Evolutionary conservation across 2,329 filamentous ascomycete genomes (phyloP).

Genomic region (Magnaporthiopsis rhizophila): DNA sequence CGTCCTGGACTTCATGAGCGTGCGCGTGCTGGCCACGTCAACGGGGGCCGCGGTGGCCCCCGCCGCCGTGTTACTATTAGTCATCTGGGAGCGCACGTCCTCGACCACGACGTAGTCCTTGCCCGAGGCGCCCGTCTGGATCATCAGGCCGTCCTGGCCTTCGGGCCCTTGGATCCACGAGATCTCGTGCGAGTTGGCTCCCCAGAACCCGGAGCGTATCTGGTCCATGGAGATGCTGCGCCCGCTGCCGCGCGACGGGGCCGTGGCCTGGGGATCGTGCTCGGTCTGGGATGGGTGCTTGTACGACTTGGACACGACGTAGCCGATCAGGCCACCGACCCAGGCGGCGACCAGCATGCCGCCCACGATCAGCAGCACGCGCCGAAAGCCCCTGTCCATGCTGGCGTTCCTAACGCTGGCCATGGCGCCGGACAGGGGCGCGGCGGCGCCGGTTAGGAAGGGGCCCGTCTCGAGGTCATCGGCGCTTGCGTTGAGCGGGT

Average conservation of each 20-base stretch:
- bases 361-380: conserved; percentile 52
- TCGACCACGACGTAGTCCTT: conserved; percentile 79
- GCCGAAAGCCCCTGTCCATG: conserved; percentile 59
- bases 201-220: conserved; percentile 59
- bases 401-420: conserved; percentile 28
- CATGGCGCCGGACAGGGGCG: conserved; percentile 25
- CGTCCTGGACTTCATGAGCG: conserved; percentile 62
- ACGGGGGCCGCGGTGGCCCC: conserved; percentile 22
- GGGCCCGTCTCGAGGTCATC: conserved; percentile 45
- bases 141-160: conserved; percentile 75
- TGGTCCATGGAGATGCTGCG: conserved; percentile 69
- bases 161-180: conserved; percentile 69
- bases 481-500: conserved; percentile 33
- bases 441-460: conserved; percentile 35
- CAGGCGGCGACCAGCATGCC: conserved; percentile 58
- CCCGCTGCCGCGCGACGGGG: conserved; percentile 48
- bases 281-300: conserved; percentile 52
- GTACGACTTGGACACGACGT: conserved; percentile 58
- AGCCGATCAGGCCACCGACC: conserved; percentile 59
- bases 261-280: conserved; percentile 61
- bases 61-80: conserved; percentile 13
- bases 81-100: conserved; percentile 60
- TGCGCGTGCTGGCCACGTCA: conserved; percentile 43
- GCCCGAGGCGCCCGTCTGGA: conserved; percentile 58
- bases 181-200: conserved; percentile 54